A percentile compares a stretch with the other conserved stretches of the same genome.
Conservation (phyloP, 768 basidiomycete species). For the Podaxis carcinomalis region DNA sequence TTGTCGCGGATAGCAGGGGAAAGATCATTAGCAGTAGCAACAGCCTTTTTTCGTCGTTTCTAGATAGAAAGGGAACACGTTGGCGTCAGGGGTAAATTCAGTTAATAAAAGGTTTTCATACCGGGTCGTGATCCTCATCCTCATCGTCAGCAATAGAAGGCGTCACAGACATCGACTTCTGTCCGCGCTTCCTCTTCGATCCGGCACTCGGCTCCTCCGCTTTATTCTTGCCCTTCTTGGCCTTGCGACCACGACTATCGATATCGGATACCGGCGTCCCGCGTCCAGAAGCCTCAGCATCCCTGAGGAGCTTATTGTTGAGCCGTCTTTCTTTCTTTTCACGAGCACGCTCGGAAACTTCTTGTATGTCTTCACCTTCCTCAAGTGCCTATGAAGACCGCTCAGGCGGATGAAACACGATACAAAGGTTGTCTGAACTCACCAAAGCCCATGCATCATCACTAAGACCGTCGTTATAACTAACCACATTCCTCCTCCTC, state of each 20-base stretch:
- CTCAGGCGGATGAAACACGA: background rate
- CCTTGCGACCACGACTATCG: slow-evolving; percentile 58
- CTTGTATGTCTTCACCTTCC: slow-evolving; percentile 77
- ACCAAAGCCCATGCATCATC: slow-evolving; percentile 94
- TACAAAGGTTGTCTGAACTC: slow-evolving; percentile 18
- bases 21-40: slow-evolving; percentile 38
- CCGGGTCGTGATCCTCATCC: slow-evolving; percentile 68
- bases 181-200: slow-evolving; percentile 73
- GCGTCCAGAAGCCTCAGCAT: slow-evolving; percentile 56
- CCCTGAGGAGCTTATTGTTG: slow-evolving; percentile 54
- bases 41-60: slow-evolving; percentile 81
- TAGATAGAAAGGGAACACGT: slow-evolving; percentile 23
- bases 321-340: slow-evolving; percentile 64
- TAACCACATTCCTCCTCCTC: slow-evolving; percentile 77
- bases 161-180: slow-evolving; percentile 73
- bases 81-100: background rate
- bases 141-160: slow-evolving; percentile 77
- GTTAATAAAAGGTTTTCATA: slow-evolving; percentile 27
- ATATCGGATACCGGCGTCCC: slow-evolving; percentile 62
- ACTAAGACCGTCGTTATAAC: slow-evolving; percentile 89
- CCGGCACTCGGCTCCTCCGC: slow-evolving; percentile 48
- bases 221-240: slow-evolving; percentile 61
- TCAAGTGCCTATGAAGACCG: slow-evolving; percentile 54
- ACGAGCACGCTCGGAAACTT: slow-evolving; percentile 60
- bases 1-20: slow-evolving; percentile 58